These are phyloP conservation scores for Ogataea ganodermae DNA, from an alignment of 805 yeast species.

Conservation along the genomic window DNA sequence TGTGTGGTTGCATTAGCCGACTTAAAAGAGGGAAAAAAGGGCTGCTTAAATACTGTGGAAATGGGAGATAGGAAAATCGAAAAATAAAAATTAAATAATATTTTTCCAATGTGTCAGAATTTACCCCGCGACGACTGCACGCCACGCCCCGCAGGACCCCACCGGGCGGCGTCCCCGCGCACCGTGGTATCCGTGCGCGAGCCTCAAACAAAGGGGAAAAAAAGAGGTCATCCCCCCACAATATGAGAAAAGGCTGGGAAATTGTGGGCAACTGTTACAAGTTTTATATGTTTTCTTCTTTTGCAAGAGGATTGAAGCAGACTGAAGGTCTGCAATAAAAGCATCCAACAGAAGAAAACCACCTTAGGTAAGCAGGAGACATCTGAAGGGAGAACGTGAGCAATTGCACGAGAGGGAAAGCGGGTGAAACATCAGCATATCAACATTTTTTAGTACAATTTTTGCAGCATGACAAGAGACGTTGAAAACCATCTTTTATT, in stretches of 20 bases:
- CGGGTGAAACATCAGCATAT: neutral
- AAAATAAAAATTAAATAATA: no score
- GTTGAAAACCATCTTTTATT: conserved; percentile 83
- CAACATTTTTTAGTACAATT: conserved; percentile 1
- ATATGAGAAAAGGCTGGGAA: neutral
- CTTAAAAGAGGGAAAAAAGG: conserved; percentile 4
- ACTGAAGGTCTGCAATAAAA: neutral
- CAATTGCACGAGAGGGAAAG: neutral
- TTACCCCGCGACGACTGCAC: conserved; percentile 1
- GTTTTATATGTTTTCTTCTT: conserved; percentile 4
- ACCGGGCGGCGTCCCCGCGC: conserved; percentile 3
- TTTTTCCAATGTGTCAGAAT: no score
- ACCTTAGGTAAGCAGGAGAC: neutral
- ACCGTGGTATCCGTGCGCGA: no score
- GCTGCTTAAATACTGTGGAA: neutral
- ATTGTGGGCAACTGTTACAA: neutral
- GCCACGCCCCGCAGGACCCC: neutral
- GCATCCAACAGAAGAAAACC: neutral
- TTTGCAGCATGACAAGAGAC: conserved; percentile 68
- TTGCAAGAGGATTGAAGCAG: neutral
- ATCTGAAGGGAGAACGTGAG: neutral
- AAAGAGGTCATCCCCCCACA: conserved; percentile 7
- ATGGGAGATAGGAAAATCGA: no score
- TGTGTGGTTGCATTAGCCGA: conserved; percentile 55
- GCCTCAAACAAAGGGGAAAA: neutral